A percentile compares a stretch with the other conserved stretches of the same genome.
phyloP scores from a whole-genome alignment of 805 yeast species.

The Brettanomyces sp. region DNA sequence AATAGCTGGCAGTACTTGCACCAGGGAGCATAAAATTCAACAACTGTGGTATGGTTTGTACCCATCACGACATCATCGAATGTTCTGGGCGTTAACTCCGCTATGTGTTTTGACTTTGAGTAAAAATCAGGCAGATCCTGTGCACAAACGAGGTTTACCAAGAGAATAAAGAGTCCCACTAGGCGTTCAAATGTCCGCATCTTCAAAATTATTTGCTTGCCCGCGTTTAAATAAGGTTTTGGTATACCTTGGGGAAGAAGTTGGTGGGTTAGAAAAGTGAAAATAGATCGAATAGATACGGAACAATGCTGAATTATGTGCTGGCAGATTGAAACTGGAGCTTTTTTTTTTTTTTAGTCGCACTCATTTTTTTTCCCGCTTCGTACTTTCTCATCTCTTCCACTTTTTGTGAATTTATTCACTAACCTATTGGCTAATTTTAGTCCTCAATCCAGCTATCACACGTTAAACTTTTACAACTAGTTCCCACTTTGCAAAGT shows the following conservation, averaged over 20 bases:
- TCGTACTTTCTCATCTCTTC: no score
- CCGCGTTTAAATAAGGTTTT: neutral
- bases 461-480: no score
- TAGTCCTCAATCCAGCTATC: no score
- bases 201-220: neutral
- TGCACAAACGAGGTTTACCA: neutral
- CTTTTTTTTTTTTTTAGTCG: no score
- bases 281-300: no score
- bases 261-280: neutral
- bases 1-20: constrained; percentile 87
- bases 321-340: no score
- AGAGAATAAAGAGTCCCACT: neutral
- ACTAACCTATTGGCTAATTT: no score
- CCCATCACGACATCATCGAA: constrained; percentile 59
- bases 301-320: no score
- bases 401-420: no score
- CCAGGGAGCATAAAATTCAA: constrained; percentile 96
- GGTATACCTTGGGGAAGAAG: neutral
- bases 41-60: constrained; percentile 71
- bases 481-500: no score
- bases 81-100: constrained; percentile 24
- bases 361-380: no score
- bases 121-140: constrained; percentile 11
- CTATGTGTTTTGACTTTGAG: constrained; percentile 15
- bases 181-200: neutral